Conservation (phyloP, 2,329 filamentous ascomycete genomes). For the Lachnellula subtilissima region DNA sequence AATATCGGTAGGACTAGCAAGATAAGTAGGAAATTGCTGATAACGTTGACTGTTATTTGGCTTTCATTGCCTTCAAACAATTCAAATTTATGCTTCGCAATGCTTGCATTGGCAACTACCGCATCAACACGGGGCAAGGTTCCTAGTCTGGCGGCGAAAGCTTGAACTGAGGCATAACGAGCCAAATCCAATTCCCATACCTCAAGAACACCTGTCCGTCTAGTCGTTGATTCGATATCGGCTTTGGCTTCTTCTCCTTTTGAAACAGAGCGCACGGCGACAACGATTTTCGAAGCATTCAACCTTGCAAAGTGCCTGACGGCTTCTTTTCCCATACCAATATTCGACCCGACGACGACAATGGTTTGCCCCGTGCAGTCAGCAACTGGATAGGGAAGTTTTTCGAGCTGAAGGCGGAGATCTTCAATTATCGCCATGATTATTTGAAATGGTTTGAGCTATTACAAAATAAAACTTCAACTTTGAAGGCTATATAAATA, state of each 20-base stretch:
- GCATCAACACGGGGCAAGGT: conserved; percentile 37
- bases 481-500: background rate
- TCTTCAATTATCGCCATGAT: background rate
- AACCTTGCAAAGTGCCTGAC: conserved; percentile 35
- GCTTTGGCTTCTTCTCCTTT: conserved; percentile 33
- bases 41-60: conserved; percentile 20
- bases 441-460: no score
- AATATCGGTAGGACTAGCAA: conserved; percentile 16
- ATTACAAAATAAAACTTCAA: background rate
- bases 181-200: conserved; percentile 20
- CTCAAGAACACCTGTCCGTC: conserved; percentile 5
- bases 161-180: conserved; percentile 15
- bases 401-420: background rate
- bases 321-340: conserved; percentile 39
- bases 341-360: conserved; percentile 35
- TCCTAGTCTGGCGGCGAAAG: conserved; percentile 7
- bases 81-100: conserved; percentile 9
- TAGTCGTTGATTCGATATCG: conserved; percentile 24
- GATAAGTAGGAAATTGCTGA: conserved; percentile 18
- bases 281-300: conserved; percentile 35
- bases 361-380: background rate
- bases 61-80: conserved; percentile 17
- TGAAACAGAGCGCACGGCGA: conserved; percentile 36
- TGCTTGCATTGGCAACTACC: conserved; percentile 35
- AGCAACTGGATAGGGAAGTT: background rate